Base-by-base conservation (phyloP, 192 early-diverging fungal species). In the Geosiphon pyriformis region DNA sequence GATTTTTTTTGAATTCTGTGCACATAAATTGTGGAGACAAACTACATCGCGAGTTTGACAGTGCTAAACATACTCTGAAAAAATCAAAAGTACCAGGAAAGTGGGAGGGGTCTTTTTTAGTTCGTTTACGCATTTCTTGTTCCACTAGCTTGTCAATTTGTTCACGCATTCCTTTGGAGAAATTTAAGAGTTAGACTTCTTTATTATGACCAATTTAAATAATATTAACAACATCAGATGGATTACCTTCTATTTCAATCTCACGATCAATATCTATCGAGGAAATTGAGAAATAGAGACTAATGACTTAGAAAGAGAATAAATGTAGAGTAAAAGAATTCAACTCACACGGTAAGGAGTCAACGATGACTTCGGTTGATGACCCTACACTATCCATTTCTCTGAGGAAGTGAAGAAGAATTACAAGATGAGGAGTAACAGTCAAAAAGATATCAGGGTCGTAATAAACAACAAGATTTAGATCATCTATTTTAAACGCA, bases 141-240 rank as follows among this genome's bases (percentile, higher is more conserved):
- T 79, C 80, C 64, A 84, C 73, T 59, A 84, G 56, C 35, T 79
- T 75, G 63, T 84, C 80, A 27, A 84, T 80, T 32, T 75, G 54
- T 23, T 67, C 66, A 23, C 76, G 76, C 65, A 78, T 76, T 53
- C 75, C 80, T 82, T 70, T 35, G 31, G 47, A 22, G 17, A 60
- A 37, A 12, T 20, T 31, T 7, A 53, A 25, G 23, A 6, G 4
- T 53, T 53, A 25, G 8, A 22, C 25, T 4, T n/a, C 7, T 22
- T 12, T 18, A 53, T n/a, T 17, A 35, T 17, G 2, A 0, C 15
- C 0, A 2, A 25, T 34, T 18, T 37, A 46, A 65, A 53, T 33
- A 34, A 23, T 53, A 8, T 17, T 22, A 22, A 48, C 10, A 59
- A 50, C 3, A 2, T n/a, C 50, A 22, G 6, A 50, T 27, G 2